Conservation (phyloP, 2,329 filamentous ascomycete species). For the Trichoderma harzianum region DNA sequence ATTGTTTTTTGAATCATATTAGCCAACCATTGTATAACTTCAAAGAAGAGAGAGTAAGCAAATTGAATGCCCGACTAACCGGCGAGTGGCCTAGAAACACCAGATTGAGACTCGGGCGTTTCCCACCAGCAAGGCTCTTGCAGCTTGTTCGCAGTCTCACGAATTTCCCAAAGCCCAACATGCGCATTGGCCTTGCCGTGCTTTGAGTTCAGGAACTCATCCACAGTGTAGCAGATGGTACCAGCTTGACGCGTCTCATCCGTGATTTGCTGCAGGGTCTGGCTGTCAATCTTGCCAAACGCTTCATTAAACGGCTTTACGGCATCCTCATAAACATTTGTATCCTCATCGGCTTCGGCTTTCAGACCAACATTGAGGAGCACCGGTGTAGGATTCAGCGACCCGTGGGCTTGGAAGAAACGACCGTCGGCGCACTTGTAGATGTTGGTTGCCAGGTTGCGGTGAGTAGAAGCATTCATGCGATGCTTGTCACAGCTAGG, state of each 20-base stretch:
- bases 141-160: not conserved
- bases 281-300: conserved; percentile 17
- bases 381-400: conserved; percentile 22
- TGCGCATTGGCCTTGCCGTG: conserved; percentile 26
- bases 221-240: conserved; percentile 24
- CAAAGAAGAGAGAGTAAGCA: not conserved
- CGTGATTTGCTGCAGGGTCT: conserved; percentile 21
- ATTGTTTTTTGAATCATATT: not conserved
- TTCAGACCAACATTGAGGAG: conserved; percentile 21
- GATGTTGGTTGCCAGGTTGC: conserved; percentile 26
- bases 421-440: conserved; percentile 23
- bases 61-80: not conserved
- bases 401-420: conserved; percentile 26
- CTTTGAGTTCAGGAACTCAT: conserved; percentile 28
- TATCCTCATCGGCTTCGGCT: conserved; percentile 17
- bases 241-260: conserved; percentile 26
- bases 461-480: conserved; percentile 16
- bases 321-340: conserved; percentile 16
- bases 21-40: not conserved
- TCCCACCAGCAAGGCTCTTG: conserved; percentile 19
- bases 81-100: conserved; percentile 34
- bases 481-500: conserved; percentile 3
- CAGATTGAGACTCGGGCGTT: not conserved
- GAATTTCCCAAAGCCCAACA: conserved; percentile 10
- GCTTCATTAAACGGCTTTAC: conserved; percentile 19